Evolutionary conservation across 768 basidiomycete genomes (phyloP).

Genomic region (Candolleomyces efflorescens): DNA sequence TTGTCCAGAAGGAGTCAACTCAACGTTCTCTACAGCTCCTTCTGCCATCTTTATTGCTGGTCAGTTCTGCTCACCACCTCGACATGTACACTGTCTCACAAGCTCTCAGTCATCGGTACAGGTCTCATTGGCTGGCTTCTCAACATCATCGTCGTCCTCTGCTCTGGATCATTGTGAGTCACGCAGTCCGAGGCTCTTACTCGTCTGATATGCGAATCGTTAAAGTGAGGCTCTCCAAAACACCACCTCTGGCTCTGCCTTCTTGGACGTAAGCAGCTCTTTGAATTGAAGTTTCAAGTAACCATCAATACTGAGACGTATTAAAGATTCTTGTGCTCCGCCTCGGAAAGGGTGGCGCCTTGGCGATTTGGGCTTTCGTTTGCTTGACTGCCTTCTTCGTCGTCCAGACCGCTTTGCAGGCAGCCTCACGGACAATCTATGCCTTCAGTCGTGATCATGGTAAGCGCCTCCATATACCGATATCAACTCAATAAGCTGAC

Average conservation of each 20-base stretch:
- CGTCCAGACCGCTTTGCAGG: slow-evolving; percentile 76
- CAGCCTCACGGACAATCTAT: slow-evolving; percentile 76
- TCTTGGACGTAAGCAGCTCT: slow-evolving; percentile 49
- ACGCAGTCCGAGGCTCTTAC: no score
- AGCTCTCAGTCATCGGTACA: slow-evolving; percentile 57
- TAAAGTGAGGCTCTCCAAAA: slow-evolving; percentile 24
- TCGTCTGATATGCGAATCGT: neutral
- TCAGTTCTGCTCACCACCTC: slow-evolving; percentile 5
- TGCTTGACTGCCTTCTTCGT: slow-evolving; percentile 89
- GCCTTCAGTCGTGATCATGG: slow-evolving; percentile 83
- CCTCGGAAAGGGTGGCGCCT: slow-evolving; percentile 71
- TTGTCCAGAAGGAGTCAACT: slow-evolving; percentile 9
- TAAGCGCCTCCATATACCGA: slow-evolving; percentile 16
- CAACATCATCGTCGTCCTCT: slow-evolving; percentile 84
- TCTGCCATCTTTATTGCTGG: slow-evolving; percentile 61
- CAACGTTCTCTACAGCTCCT: slow-evolving; percentile 30
- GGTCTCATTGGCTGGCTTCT: slow-evolving; percentile 81
- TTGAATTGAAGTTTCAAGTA: neutral
- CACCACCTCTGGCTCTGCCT: slow-evolving; percentile 65
- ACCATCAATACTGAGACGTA: neutral
- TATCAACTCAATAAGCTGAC: slow-evolving; percentile 2
- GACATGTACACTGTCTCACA: slow-evolving; percentile 7
- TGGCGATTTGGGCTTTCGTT: slow-evolving; percentile 77
- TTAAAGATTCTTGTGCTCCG: slow-evolving; percentile 69
- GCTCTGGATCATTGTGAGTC: slow-evolving; percentile 70